Conservation (phyloP, 805 yeast species). For the Alloascoidea hylecoeti region DNA sequence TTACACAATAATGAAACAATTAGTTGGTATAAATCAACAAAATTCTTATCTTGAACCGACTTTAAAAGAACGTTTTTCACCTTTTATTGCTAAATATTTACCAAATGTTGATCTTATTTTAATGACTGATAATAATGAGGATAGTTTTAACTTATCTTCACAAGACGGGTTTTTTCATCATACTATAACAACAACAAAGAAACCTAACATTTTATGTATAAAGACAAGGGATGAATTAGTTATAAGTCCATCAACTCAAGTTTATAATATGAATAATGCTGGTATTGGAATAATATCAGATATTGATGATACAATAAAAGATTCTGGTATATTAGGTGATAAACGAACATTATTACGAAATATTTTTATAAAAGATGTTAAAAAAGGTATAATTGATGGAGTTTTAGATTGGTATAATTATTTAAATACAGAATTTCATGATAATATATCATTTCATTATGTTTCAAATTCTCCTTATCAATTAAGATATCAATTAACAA, state of each 20-base stretch:
- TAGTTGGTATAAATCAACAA: slow-evolving; percentile 24
- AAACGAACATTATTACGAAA: slow-evolving; percentile 72
- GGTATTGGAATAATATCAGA: slow-evolving; percentile 78
- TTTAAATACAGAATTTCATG: slow-evolving; percentile 14
- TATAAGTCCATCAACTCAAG: slow-evolving; percentile 5
- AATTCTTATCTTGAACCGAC: slow-evolving; percentile 24
- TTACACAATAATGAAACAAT: slow-evolving; percentile 53
- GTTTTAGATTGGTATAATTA: slow-evolving; percentile 63
- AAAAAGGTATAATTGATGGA: slow-evolving; percentile 60
- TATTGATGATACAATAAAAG: slow-evolving; percentile 86
- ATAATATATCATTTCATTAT: slow-evolving; percentile 63
- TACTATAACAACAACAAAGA: slow-evolving; percentile 34
- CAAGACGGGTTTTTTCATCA: slow-evolving; percentile 44
- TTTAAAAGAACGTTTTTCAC: slow-evolving; percentile 50
- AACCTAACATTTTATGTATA: slow-evolving; percentile 36
- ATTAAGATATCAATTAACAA: slow-evolving; percentile 43
- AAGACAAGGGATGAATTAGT: slow-evolving; percentile 13
- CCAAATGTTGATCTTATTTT: slow-evolving; percentile 25
- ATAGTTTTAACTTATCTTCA: slow-evolving; percentile 23
- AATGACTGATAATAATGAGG: slow-evolving; percentile 27
- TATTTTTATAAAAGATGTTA: slow-evolving; percentile 52
- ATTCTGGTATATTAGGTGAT: slow-evolving; percentile 83
- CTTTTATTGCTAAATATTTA: slow-evolving; percentile 56
- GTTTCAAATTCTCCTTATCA: slow-evolving; percentile 97
- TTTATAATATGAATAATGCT: slow-evolving; percentile 5